phyloP scores from a whole-genome alignment of 495 filamentous ascomycete genomes.

The Penicillium goetzii region DNA sequence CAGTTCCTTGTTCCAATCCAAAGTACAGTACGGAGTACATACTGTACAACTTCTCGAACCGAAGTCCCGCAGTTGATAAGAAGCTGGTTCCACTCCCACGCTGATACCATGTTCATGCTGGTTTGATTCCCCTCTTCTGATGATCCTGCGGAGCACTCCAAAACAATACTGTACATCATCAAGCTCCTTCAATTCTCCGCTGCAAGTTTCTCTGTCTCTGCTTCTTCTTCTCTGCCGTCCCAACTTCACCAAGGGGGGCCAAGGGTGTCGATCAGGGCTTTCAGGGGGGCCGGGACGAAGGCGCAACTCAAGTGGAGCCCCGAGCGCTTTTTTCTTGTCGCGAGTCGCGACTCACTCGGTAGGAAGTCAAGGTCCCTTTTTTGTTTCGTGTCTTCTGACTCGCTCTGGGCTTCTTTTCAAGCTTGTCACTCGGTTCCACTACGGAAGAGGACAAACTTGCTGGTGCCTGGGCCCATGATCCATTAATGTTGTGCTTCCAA shows the following conservation, averaged over 20 bases:
- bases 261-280: background rate
- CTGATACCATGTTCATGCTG: background rate
- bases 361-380: constrained; percentile 2
- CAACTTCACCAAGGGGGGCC: background rate
- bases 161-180: background rate
- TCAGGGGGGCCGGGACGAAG: constrained; percentile 9
- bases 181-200: background rate
- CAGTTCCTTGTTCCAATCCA: no score
- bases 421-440: constrained; percentile 3
- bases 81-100: background rate
- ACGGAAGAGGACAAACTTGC: background rate
- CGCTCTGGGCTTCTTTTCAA: background rate
- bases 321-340: background rate
- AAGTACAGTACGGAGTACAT: no score
- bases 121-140: background rate
- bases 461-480: background rate
- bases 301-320: constrained; percentile 10
- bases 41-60: no score
- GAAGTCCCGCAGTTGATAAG: background rate
- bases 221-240: constrained; percentile 2
- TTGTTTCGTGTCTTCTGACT: background rate
- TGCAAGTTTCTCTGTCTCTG: background rate
- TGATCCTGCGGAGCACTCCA: background rate
- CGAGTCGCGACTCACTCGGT: background rate
- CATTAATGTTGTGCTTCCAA: background rate